phyloP scores from a whole-genome alignment of 2,329 filamentous ascomycete genomes.

The Penicillium occitanis region DNA sequence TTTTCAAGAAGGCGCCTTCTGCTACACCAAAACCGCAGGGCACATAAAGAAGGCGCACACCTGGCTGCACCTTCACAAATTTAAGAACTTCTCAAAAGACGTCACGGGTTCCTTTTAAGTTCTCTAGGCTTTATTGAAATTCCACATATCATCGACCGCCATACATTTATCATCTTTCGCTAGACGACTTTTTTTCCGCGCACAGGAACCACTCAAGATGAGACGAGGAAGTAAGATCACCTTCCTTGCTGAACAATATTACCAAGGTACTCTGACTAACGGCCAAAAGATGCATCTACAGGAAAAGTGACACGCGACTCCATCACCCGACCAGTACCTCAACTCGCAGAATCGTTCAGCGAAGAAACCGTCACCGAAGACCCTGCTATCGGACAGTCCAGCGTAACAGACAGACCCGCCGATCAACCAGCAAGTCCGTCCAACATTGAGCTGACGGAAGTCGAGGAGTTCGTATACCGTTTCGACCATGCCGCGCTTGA shows the following conservation, averaged over 20 bases:
- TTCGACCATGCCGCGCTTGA: background rate
- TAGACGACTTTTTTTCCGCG: background rate
- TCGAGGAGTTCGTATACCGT: background rate
- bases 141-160: background rate
- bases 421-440: background rate
- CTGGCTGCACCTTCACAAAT: background rate
- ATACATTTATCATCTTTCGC: background rate
- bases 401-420: background rate
- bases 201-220: background rate
- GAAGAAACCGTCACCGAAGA: background rate
- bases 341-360: background rate
- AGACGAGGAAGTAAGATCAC: background rate
- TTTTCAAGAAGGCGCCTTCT: background rate
- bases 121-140: background rate
- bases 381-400: background rate
- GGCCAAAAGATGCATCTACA: background rate
- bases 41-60: background rate
- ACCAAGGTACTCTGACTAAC: background rate
- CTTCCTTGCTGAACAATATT: background rate
- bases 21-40: background rate
- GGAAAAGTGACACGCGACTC: background rate
- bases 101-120: background rate
- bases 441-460: background rate
- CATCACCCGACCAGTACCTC: background rate
- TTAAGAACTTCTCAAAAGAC: background rate